Evolutionary conservation across 306 rosid genomes (phyloP).

Genomic region (Glycyrrhiza uralensis): DNA sequence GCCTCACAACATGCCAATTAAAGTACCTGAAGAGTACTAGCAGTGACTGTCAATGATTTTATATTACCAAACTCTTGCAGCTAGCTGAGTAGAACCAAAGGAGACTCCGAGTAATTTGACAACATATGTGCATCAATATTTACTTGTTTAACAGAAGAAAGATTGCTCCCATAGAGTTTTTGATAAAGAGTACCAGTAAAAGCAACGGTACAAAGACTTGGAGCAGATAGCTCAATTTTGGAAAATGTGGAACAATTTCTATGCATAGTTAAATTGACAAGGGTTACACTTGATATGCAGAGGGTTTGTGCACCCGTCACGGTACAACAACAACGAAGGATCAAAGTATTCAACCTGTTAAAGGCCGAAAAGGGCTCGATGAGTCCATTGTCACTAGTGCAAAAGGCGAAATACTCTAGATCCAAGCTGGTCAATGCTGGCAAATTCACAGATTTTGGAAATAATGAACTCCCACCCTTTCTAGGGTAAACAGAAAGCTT

Average conservation of each 20-base stretch:
- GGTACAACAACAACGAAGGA: neutral
- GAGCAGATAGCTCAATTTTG: neutral
- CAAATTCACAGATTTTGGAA: neutral
- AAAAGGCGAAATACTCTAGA: neutral
- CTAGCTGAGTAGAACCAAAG: neutral
- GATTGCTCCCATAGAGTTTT: neutral
- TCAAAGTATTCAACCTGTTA: neutral
- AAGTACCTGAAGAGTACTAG: constrained; percentile 23
- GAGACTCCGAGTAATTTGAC: neutral
- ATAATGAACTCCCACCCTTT: neutral
- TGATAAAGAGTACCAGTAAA: neutral
- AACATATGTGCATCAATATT: neutral
- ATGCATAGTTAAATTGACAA: neutral
- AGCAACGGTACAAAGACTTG: neutral
- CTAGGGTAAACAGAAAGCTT: neutral
- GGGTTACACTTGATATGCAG: neutral
- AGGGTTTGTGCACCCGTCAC: neutral
- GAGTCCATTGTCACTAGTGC: neutral
- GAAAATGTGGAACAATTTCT: neutral
- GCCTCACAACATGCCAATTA: neutral
- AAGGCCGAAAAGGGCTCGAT: constrained; percentile 1
- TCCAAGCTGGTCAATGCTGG: constrained; percentile 1
- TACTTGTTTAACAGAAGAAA: constrained; percentile 13
- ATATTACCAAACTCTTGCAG: neutral
- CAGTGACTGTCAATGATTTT: neutral